Evolutionary conservation across 306 rosid species (phyloP).

Genomic region (Vachellia pachyceras): DNA sequence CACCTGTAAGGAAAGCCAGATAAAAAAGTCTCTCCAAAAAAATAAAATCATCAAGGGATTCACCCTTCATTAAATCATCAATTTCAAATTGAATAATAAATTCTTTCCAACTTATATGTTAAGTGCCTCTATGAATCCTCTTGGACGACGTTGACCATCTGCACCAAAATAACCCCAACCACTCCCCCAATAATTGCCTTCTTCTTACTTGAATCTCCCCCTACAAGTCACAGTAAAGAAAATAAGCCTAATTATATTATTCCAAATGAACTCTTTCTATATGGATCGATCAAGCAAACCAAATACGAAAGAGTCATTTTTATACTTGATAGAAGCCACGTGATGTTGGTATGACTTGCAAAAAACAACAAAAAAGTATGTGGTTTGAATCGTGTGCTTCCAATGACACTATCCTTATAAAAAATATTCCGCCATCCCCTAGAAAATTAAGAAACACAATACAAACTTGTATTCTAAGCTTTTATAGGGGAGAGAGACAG

Average conservation of each 20-base stretch:
- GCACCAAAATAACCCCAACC: conserved; percentile 53
- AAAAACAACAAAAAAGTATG: too few relatives aligned
- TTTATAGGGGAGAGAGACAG: too few relatives aligned
- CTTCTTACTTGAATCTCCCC: conserved; percentile 50
- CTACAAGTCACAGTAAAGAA: conserved; percentile 10
- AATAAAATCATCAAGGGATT: not conserved
- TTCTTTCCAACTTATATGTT: not conserved
- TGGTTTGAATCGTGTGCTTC: too few relatives aligned
- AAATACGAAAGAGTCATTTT: not conserved
- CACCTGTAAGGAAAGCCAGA: conserved; percentile 22
- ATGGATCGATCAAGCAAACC: not conserved
- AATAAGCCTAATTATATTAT: not conserved
- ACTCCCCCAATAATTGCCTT: conserved; percentile 60
- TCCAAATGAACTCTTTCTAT: not conserved
- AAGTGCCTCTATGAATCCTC: conserved; percentile 49
- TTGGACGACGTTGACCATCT: conserved; percentile 41
- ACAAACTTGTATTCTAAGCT: too few relatives aligned
- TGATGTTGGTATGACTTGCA: too few relatives aligned
- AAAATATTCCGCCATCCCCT: too few relatives aligned
- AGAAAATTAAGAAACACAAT: too few relatives aligned
- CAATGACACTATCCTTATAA: too few relatives aligned
- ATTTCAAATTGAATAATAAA: not conserved
- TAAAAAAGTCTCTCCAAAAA: too few relatives aligned
- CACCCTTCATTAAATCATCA: conserved; percentile 4
- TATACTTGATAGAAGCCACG: too few relatives aligned